Base-by-base conservation (phyloP, 192 early-diverging fungal species). In the Cladochytrium replicatum region DNA sequence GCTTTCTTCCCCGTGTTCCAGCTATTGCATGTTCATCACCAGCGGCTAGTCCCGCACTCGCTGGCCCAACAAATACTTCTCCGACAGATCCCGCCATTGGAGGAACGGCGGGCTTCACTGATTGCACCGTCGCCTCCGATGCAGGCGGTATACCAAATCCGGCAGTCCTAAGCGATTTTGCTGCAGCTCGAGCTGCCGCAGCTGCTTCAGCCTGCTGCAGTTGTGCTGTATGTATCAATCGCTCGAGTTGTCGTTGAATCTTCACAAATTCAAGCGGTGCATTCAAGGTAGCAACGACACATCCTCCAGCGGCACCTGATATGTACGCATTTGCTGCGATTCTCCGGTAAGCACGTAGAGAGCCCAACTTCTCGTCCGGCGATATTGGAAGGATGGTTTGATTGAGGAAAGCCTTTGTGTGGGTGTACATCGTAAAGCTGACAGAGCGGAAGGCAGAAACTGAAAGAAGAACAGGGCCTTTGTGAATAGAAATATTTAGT, bases 401-500 rank as follows among this genome's bases (percentile, higher is more conserved):
- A 17, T 21, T 41, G 38, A 86, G 66, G 31, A 69, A 54, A 8
- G 50, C 60, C 61, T 91, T 87, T 30, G 72, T 70, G 13, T 67
- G 50, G 48, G 88, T 86, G 66, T 94, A 98, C 6, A 91, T 76
- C 1, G 89, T 83, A 59, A 93, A 96, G 8, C 91, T 87, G n/a
- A 94, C 63, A 1, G 85, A 86, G 47, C 93, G 90, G 34, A 92
- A 81, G 8, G 86, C 75, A 6, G 88, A 87, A 15, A 88, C 78
- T 3, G 91, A 86, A 5, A 87, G 64, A 54, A 90, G 57, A 11
- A 88, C 84, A 22, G 94, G 94, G 15, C 85, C n/a, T n/a, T n/a
- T n/a, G n/a, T n/a, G n/a, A n/a, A n/a, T n/a, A n/a, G n/a, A n/a
- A n/a, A n/a, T n/a, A n/a, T n/a, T n/a, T n/a, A n/a, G n/a, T n/a